Base-by-base conservation (phyloP, 805 yeast species). In the Sugiyamaella smithiae region DNA sequence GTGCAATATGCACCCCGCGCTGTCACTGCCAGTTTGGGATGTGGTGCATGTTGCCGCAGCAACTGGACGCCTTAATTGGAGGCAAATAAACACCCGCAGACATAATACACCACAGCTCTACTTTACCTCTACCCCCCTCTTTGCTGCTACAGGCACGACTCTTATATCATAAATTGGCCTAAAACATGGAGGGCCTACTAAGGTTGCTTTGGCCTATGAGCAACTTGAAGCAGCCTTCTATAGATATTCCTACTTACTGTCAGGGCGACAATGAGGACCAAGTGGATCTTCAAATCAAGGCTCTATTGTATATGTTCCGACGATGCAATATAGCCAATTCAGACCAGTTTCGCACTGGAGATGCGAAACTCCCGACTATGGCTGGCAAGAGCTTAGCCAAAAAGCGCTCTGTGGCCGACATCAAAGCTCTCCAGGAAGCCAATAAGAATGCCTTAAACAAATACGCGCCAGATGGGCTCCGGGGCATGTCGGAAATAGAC, bases 251-350 rank as follows among this genome's bases (percentile, higher is more conserved):
- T 2, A 64, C 66, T 5, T 80, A 77, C 52, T 46, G 60, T 12
- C 70, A 67, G 35, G 82, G 81, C 2, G 72, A 65, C 24, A 48
- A 61, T 4, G 80, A 76, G 48, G 88, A 83, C 59, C 73, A 81
- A 4, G 71, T 80, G 9, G 86, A 81, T 54, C 68, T 83, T 17
- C 86, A 81, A 53, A 72, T 82, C 49, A 80, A 77, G 57, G 72
- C 87, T 2, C 64, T 84, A 48, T 61, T 71, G 24, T 84, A 84
- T 60, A 69, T 80, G 61, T 84, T 75, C 66, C 73, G 74, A 50
- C 66, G 87, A 44, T 69, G 77, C 47, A 66, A 69, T 17, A 68
- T 80, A 29, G 67, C 73, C 49, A 64, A 62, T 24, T 57, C 76
- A 12, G 61, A 75, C 0, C 64, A 79, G 0, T 80, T 80, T 55